These are phyloP conservation scores for Fusarium pseudocircinatum DNA, from an alignment of 2,329 filamentous ascomycete genomes.

Conservation along the genomic window DNA sequence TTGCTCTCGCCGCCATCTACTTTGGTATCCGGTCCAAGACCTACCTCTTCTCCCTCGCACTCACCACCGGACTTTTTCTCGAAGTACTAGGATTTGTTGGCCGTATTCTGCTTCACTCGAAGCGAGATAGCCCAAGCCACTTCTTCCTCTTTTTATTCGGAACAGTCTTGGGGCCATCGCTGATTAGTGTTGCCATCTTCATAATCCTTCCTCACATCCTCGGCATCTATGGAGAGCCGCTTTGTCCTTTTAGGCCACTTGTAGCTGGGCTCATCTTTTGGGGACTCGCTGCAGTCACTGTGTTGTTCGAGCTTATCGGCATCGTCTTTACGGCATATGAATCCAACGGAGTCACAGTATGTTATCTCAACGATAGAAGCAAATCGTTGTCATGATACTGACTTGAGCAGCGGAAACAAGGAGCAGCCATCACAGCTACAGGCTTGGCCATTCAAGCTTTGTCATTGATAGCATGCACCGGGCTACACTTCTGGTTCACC, in stretches of 20 bases:
- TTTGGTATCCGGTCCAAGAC: conserved; percentile 53
- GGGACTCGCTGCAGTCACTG: conserved; percentile 47
- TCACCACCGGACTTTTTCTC: conserved; percentile 54
- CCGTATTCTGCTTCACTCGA: conserved; percentile 53
- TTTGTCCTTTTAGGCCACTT: conserved; percentile 50
- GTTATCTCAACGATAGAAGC: conserved; percentile 18
- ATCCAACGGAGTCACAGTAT: conserved; percentile 48
- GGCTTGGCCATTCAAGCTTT: conserved; percentile 57
- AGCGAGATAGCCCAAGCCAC: conserved; percentile 46
- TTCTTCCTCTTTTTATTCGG: conserved; percentile 59
- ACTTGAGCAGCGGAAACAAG: conserved; percentile 43
- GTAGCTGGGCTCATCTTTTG: conserved; percentile 49
- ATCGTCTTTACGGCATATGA: conserved; percentile 52
- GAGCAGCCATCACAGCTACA: conserved; percentile 53
- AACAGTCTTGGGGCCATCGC: conserved; percentile 57
- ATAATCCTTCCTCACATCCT: conserved; percentile 58
- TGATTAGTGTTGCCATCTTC: conserved; percentile 57
- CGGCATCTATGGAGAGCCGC: conserved; percentile 56
- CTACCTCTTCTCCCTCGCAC: conserved; percentile 51
- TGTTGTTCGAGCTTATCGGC: conserved; percentile 54
- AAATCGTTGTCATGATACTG: conserved; percentile 4
- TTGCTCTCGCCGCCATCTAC: conserved; percentile 51
- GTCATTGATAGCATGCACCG: conserved; percentile 52
- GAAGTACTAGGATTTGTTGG: conserved; percentile 59
- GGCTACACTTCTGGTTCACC: conserved; percentile 53